phyloP scores from a whole-genome alignment of 1,284 basidiomycete genomes.

The Xerocomus cyaneibrunnescens region DNA sequence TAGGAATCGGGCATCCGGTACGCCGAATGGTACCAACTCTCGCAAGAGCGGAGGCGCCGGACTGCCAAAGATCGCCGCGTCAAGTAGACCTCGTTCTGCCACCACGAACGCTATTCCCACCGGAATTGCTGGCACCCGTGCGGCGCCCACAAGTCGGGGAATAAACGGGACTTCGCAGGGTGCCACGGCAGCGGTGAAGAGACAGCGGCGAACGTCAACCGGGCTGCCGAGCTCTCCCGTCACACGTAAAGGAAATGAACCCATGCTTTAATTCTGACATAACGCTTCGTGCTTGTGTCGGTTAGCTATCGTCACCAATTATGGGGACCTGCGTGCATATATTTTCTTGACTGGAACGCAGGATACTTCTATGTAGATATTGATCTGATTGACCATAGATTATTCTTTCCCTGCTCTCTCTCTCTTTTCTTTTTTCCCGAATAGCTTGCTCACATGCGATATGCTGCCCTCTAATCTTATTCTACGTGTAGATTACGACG shows the following conservation, averaged over 20 bases:
- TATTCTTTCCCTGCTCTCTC: constrained; percentile 23
- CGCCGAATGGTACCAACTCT: constrained; percentile 53
- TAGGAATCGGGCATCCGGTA: constrained; percentile 77
- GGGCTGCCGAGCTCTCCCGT: constrained; percentile 41
- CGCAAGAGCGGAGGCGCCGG: constrained; percentile 56
- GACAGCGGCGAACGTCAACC: constrained; percentile 74
- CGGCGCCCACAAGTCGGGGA: constrained; percentile 37
- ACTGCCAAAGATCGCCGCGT: constrained; percentile 69
- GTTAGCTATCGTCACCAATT: constrained; percentile 3
- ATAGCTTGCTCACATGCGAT: constrained; percentile 26
- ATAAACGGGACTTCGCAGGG: constrained; percentile 24
- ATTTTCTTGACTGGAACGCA: constrained; percentile 37
- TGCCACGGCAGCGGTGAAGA: constrained; percentile 60
- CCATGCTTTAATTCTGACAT: constrained; percentile 15
- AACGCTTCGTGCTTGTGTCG: constrained; percentile 2
- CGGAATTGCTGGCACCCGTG: constrained; percentile 42
- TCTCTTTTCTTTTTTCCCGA: constrained; percentile 1
- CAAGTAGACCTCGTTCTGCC: constrained; percentile 47
- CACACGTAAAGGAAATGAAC: constrained; percentile 38
- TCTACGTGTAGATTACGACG: constrained; percentile 31
- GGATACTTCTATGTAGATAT: constrained; percentile 31
- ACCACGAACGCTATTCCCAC: constrained; percentile 59
- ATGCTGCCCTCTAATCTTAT: constrained; percentile 37
- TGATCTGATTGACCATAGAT: constrained; percentile 32
- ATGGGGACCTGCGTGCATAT: constrained; percentile 28